A percentile compares a stretch with the other conserved stretches of the same genome.
Conservation (phyloP, 208 protist genomes). For the Leishmania mexicana region DNA sequence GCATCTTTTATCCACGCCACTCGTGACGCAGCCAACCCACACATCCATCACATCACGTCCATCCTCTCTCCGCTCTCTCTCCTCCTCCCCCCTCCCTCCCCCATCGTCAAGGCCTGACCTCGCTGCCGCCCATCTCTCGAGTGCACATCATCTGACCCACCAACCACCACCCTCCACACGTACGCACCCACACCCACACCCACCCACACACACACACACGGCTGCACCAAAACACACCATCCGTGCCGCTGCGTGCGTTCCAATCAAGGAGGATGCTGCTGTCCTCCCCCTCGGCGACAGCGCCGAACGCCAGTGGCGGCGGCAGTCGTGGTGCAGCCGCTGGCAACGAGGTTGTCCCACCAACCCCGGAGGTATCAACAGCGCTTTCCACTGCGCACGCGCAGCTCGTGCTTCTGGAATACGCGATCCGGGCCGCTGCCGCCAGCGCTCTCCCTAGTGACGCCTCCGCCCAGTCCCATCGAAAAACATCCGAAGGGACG, state of each 20-base stretch:
- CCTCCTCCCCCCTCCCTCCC: not conserved
- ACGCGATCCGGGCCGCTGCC: slow-evolving; percentile 21
- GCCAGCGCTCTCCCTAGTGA: not conserved
- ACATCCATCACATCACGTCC: not conserved
- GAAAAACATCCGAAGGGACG: not conserved
- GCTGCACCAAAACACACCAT: not conserved
- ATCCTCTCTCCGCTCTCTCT: not conserved
- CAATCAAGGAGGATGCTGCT: not conserved
- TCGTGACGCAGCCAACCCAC: not conserved
- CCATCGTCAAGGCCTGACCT: not conserved
- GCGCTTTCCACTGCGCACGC: slow-evolving; percentile 25
- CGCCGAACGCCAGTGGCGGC: not conserved
- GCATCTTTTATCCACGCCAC: no score
- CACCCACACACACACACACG: not conserved
- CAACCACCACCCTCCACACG: not conserved
- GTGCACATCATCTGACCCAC: not conserved
- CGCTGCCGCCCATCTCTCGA: not conserved
- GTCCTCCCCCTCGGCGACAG: not conserved
- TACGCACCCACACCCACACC: not conserved
- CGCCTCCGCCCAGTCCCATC: not conserved
- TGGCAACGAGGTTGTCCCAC: not conserved
- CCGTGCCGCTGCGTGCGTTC: not conserved
- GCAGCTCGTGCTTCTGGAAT: slow-evolving; percentile 20
- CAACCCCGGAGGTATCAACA: not conserved
- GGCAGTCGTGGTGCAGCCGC: not conserved